A percentile compares a stretch with the other conserved stretches of the same genome.
Evolutionary conservation across 805 yeast genomes (phyloP).

Genomic region (Kluyveromyces nonfermentans): DNA sequence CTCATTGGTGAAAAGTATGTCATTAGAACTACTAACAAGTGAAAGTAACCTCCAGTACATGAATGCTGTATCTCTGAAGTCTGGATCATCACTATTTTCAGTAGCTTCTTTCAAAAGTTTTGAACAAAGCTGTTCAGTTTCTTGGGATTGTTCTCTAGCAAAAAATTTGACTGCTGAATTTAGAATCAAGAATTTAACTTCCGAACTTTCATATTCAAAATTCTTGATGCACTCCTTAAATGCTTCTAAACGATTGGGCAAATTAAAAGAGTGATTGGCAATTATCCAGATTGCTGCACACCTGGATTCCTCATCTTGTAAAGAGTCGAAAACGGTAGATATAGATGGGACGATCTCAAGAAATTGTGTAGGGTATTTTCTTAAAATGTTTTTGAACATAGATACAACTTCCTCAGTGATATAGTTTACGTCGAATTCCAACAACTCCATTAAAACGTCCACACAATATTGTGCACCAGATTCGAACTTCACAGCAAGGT

Average conservation of each 20-base stretch:
- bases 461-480: constrained; percentile 55
- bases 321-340: constrained; percentile 36
- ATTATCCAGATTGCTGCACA: constrained; percentile 75
- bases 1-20: constrained; percentile 31
- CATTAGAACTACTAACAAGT: constrained; percentile 12
- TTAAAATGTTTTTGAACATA: constrained; percentile 64
- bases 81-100: constrained; percentile 72
- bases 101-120: constrained; percentile 57
- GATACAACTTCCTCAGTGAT: constrained; percentile 73
- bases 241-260: constrained; percentile 26
- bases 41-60: constrained; percentile 80
- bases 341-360: constrained; percentile 35
- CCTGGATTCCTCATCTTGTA: constrained; percentile 73
- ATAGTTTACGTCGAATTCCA: constrained; percentile 58
- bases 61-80: constrained; percentile 74
- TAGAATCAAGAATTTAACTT: constrained; percentile 63
- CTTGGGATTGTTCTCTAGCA: constrained; percentile 40
- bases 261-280: constrained; percentile 54
- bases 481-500: constrained; percentile 65
- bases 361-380: constrained; percentile 62
- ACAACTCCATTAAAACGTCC: constrained; percentile 46
- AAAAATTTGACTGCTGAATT: constrained; percentile 70
- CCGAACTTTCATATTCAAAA: constrained; percentile 53
- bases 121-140: constrained; percentile 49
- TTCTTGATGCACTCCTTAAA: constrained; percentile 30